These are phyloP conservation scores for Penicillium atrosanguineum DNA, from an alignment of 495 filamentous ascomycete species.

Conservation along the genomic window DNA sequence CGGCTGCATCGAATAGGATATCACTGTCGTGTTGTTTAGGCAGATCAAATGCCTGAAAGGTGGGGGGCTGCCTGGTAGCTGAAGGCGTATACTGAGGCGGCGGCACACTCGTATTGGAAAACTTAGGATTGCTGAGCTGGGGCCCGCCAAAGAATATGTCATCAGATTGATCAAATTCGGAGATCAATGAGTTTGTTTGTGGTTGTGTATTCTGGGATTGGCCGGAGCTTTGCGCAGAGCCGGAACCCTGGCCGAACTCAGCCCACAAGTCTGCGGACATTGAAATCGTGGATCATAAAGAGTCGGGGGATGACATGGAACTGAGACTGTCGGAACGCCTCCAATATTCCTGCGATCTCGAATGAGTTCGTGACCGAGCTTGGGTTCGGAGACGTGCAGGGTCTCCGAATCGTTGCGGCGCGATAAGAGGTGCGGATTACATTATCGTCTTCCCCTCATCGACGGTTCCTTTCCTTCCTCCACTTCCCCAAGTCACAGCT, in stretches of 20 bases:
- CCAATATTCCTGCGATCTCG: background rate
- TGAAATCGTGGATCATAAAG: conserved; percentile 9
- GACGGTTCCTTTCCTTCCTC: conserved; percentile 6
- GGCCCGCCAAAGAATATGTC: conserved; percentile 21
- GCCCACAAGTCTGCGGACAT: conserved; percentile 80
- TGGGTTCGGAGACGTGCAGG: conserved; percentile 11
- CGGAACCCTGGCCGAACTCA: conserved; percentile 55
- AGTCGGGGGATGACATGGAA: background rate
- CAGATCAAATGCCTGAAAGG: conserved; percentile 17
- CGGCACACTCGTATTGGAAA: background rate
- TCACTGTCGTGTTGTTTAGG: conserved; percentile 28
- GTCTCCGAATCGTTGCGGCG: conserved; percentile 6
- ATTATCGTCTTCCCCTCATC: conserved; percentile 18
- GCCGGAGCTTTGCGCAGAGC: conserved; percentile 14
- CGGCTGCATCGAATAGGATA: conserved; percentile 46
- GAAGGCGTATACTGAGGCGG: conserved; percentile 8
- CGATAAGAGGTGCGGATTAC: conserved; percentile 27
- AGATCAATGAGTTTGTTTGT: conserved; percentile 24
- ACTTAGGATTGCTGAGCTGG: background rate
- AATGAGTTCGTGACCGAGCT: background rate
- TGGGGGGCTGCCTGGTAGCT: conserved; percentile 6
- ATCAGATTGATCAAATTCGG: conserved; percentile 23
- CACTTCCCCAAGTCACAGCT: conserved; percentile 15
- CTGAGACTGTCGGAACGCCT: background rate
- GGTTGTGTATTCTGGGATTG: conserved; percentile 10